Base-by-base conservation (phyloP, 2,329 filamentous ascomycete genomes). In the Sclerotinia borealis region DNA sequence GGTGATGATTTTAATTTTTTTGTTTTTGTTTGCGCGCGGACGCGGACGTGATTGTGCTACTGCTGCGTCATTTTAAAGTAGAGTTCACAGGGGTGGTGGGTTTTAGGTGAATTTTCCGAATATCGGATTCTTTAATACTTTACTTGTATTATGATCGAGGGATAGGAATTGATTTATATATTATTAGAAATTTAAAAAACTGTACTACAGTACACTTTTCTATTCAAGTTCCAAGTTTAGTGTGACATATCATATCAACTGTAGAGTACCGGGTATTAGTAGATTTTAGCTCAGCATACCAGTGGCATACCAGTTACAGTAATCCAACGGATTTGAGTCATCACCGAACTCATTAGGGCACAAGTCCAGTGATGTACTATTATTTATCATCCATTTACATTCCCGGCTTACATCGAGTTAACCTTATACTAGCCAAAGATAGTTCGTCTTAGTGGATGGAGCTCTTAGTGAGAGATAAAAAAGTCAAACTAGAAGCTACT, bases 41-140 rank as follows among this genome's bases (percentile, higher is more conserved):
- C 37, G 37, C 52, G 52, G 43, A 43, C 17, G 1, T 31, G n/a
- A n/a, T n/a, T n/a, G n/a, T n/a, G n/a, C n/a, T n/a, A n/a, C n/a
- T n/a, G 19, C 39, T 56, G 54, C 54, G 39, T 56, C 54, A 56
- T 56, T 34, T 31, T 29, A n/a, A n/a, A n/a, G n/a, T n/a, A n/a
- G n/a, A n/a, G n/a, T n/a, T n/a, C n/a, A 56, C 52, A 41, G n/a
- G 52, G 52, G 37, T 41, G 7, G 8, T 17, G n/a, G n/a, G n/a
- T n/a, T n/a, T n/a, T n/a, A n/a, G n/a, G n/a, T n/a, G n/a, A n/a
- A n/a, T n/a, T n/a, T n/a, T n/a, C n/a, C n/a, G n/a, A n/a, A n/a
- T n/a, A n/a, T n/a, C n/a, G n/a, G n/a, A n/a, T n/a, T n/a, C n/a
- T n/a, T n/a, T n/a, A n/a, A n/a, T n/a, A n/a, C n/a, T n/a, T n/a